Base-by-base conservation (phyloP, 192 early-diverging fungal genomes). In the Chytriomyces sp. region DNA sequence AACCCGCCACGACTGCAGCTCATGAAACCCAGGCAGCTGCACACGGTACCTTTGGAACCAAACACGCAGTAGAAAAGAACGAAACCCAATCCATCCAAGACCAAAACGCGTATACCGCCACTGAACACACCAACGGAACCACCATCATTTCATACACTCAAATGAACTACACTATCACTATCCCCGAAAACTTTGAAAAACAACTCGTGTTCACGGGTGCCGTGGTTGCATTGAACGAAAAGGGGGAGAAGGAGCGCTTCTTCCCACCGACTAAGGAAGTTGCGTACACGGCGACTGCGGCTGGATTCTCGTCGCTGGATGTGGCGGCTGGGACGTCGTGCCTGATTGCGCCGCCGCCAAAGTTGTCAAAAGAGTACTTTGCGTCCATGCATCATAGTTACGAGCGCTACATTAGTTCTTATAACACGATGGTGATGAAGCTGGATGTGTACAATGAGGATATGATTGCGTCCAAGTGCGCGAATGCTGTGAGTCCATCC, bases 371-470 rank as follows among this genome's bases (percentile, higher is more conserved):
- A 6, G 16, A 72, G 20, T 61, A 72, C 45, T 16, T 72, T 62
- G 60, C 44, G 28, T 23, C 10, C 13, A 72, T 72, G 71, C 13
- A 26, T 24, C 10, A 67, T 7, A 18, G 16, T 67, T 67, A 67
- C 24, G 24, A 11, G 13, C 10, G 26, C 9, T 67, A 67, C 45
- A 11, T 43, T 13, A 67, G 46, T 26, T 18, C 26, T 35, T 45
- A 24, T 46, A 46, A 43, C 7, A 24, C 10, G 8, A 13, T 67
- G 8, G 11, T 67, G 28, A 28, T 23, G 66, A 35, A 47, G 16
- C 11, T 46, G 2, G 66, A 67, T 47, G 45, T 11, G 16, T 67
- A n/a, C 24, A 67, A 67, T 67, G 66, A 26, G 28, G 66, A 67
- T 24, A 67, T 53, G 50, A 70, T 53, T 24, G 50, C 24, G 9